A percentile compares a stretch with the other conserved stretches of the same genome.
These are phyloP conservation scores for Diaporthe citrichinensis DNA, from an alignment of 2,329 filamentous ascomycete genomes.

Conservation along the genomic window DNA sequence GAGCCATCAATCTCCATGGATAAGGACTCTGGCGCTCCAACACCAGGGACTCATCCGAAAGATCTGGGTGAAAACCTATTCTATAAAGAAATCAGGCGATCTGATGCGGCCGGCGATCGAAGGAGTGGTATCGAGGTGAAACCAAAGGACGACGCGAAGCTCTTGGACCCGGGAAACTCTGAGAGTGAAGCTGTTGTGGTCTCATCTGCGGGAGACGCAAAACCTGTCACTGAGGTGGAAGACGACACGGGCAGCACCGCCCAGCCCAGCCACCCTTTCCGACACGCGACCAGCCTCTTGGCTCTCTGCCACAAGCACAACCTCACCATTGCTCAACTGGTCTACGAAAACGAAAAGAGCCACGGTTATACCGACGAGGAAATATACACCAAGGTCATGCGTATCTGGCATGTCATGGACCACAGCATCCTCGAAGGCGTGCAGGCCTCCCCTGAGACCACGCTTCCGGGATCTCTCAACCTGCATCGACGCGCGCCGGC, in stretches of 20 bases:
- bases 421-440: conserved; percentile 65
- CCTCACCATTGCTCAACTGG: conserved; percentile 64
- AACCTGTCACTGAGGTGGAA: conserved; percentile 38
- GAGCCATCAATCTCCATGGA: conserved; percentile 34
- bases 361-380: conserved; percentile 64
- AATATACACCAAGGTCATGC: conserved; percentile 61
- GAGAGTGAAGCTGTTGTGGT: conserved; percentile 42
- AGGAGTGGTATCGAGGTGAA: conserved; percentile 60
- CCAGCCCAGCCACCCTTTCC: conserved; percentile 62
- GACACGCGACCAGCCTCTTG: conserved; percentile 61
- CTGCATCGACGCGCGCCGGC: conserved; percentile 62
- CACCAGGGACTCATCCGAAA: conserved; percentile 54
- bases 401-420: conserved; percentile 68
- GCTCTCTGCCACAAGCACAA: conserved; percentile 64
- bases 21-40: not conserved
- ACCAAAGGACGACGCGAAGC: conserved; percentile 47
- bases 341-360: conserved; percentile 67
- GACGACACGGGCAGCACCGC: conserved; percentile 40
- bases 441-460: conserved; percentile 58
- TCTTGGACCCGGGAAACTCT: conserved; percentile 2
- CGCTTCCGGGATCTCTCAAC: conserved; percentile 62
- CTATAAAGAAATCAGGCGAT: conserved; percentile 64
- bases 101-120: conserved; percentile 61
- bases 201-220: conserved; percentile 37
- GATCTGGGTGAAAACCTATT: conserved; percentile 66